These are phyloP conservation scores for Boletus holoroseus DNA, from an alignment of 1,284 basidiomycete genomes.

Conservation along the genomic window DNA sequence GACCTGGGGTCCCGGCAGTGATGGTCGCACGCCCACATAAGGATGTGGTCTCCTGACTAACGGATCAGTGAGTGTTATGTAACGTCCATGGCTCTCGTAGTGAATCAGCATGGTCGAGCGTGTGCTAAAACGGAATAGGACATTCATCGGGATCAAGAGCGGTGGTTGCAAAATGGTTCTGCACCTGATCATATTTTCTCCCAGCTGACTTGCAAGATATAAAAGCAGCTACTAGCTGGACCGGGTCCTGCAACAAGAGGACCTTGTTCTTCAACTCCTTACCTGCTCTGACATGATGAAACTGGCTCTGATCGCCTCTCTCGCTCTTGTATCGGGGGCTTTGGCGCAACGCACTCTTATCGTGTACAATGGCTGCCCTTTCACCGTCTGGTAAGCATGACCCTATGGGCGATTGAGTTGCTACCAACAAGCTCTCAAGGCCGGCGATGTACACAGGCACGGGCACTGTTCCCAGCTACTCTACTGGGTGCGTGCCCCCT, in stretches of 20 bases:
- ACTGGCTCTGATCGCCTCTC: conserved; percentile 15
- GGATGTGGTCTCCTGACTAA: neutral
- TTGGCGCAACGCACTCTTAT: conserved; percentile 34
- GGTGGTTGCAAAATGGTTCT: neutral
- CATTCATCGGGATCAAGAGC: neutral
- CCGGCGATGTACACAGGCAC: conserved; percentile 31
- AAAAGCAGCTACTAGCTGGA: conserved; percentile 5
- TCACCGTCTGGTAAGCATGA: conserved; percentile 35
- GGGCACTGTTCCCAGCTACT: conserved; percentile 20
- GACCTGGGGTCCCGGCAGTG: neutral
- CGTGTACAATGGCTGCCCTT: conserved; percentile 37
- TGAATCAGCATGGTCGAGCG: neutral
- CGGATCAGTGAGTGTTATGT: neutral
- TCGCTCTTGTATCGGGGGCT: conserved; percentile 22
- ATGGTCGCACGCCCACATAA: neutral
- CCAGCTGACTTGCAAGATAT: conserved; percentile 4
- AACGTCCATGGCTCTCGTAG: neutral
- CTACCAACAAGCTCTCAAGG: conserved; percentile 17
- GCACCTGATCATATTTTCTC: neutral
- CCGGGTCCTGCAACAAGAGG: neutral
- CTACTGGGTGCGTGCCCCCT: conserved; percentile 23
- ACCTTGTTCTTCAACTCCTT: neutral
- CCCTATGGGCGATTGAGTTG: neutral
- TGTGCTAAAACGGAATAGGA: neutral
- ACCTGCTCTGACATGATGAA: conserved; percentile 15